Evolutionary conservation across 768 basidiomycete genomes (phyloP).

Genomic region (Tylopilus subfusipes): DNA sequence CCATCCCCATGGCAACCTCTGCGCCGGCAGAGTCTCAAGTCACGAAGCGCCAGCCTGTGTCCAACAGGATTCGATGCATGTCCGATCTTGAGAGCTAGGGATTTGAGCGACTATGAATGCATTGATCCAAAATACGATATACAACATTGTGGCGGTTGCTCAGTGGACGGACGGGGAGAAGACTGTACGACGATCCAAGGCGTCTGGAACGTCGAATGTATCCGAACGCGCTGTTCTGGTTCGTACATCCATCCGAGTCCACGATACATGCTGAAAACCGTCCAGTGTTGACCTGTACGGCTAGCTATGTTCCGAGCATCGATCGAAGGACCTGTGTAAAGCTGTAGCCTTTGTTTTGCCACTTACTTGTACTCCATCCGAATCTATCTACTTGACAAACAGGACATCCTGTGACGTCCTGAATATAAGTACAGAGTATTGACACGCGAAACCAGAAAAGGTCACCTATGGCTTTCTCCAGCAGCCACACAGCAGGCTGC

Average conservation of each 20-base stretch:
- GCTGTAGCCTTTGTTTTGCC: conserved; percentile 2
- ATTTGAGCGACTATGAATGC: conserved; percentile 53
- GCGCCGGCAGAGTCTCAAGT: conserved; percentile 32
- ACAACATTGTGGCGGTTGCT: conserved; percentile 74
- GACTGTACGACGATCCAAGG: conserved; percentile 69
- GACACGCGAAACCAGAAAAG: neutral
- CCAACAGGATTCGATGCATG: conserved; percentile 54
- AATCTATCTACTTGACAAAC: neutral
- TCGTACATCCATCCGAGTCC: conserved; percentile 16
- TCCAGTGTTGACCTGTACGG: conserved; percentile 10
- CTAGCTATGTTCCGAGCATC: conserved; percentile 14
- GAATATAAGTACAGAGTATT: neutral
- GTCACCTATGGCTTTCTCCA: neutral
- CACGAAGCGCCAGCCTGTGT: conserved; percentile 43
- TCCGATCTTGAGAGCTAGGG: conserved; percentile 42
- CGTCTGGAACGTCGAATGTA: conserved; percentile 71
- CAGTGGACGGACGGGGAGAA: conserved; percentile 55
- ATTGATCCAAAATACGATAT: conserved; percentile 62
- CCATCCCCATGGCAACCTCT: conserved; percentile 17
- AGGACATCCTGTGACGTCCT: neutral
- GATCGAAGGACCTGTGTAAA: conserved; percentile 14
- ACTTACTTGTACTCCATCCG: neutral
- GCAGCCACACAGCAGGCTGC: neutral
- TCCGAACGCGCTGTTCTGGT: conserved; percentile 52
- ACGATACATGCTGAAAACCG: neutral